Conservation (phyloP, 208 protist genomes). For the Trichomonas vaginalis region DNA sequence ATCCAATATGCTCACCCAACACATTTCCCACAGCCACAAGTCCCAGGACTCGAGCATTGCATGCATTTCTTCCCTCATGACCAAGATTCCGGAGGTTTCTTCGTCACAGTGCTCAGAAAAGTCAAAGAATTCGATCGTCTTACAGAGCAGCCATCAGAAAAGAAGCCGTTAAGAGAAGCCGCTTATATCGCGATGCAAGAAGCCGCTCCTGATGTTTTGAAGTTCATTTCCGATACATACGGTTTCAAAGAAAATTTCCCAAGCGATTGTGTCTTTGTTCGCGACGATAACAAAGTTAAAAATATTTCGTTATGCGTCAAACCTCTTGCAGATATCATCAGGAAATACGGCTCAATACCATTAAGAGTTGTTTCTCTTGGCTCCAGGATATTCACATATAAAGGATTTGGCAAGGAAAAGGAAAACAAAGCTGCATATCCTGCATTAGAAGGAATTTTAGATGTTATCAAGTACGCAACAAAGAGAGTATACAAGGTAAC, state of each 20-base stretch:
- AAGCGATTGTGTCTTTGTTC: not conserved
- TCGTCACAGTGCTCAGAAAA: slow-evolving; percentile 47
- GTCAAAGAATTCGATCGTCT: not conserved
- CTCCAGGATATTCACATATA: not conserved
- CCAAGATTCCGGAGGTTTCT: slow-evolving; percentile 53
- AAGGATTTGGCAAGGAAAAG: not conserved
- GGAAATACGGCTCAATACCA: not conserved
- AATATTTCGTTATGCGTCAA: not conserved
- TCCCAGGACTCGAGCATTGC: slow-evolving; percentile 21
- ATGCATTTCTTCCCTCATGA: slow-evolving; percentile 45
- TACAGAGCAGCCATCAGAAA: not conserved
- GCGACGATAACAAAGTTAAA: not conserved
- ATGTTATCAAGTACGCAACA: not conserved
- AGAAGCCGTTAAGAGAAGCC: not conserved
- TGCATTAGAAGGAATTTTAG: not conserved
- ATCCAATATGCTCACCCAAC: not conserved
- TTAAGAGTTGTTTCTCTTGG: not conserved
- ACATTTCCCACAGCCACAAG: not conserved
- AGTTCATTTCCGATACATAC: not conserved
- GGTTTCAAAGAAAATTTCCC: not conserved
- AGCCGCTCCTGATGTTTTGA: not conserved
- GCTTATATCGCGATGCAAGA: not conserved
- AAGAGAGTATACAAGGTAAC: not conserved
- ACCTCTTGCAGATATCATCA: not conserved
- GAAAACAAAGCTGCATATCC: not conserved